These are phyloP conservation scores for Coffea canephora DNA, from an alignment of 257 asterid genomes.

Conservation along the genomic window DNA sequence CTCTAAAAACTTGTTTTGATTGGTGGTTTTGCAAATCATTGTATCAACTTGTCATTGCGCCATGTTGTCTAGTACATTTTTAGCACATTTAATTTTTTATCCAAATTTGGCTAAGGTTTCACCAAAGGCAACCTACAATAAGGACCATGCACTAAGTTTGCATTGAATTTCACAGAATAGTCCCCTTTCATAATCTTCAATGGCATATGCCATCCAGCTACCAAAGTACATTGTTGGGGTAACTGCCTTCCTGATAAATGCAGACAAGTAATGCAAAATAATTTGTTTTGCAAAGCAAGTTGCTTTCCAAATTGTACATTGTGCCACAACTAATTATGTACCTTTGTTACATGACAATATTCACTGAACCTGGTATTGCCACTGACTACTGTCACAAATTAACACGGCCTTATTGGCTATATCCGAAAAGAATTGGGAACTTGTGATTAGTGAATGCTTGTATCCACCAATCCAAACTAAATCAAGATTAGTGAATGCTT, in stretches of 20 bases:
- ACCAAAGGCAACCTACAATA: no score
- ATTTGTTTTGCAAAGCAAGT: neutral
- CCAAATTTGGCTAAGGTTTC: no score
- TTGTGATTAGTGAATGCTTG: no score
- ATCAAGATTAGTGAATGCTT: no score
- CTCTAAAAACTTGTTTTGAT: no score
- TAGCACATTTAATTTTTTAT: no score
- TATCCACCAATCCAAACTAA: no score
- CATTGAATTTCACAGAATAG: neutral
- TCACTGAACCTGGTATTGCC: neutral
- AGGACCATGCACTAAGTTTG: neutral
- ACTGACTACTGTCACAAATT: neutral
- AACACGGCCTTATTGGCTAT: neutral
- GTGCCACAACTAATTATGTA: neutral
- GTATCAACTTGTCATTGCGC: no score
- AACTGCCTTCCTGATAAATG: no score
- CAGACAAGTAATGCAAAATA: neutral
- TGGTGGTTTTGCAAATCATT: no score
- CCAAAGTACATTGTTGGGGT: neutral
- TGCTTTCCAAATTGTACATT: neutral
- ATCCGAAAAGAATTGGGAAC: no score
- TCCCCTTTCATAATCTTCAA: neutral
- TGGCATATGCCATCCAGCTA: neutral
- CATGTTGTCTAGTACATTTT: no score
- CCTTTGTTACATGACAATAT: neutral